phyloP scores from a whole-genome alignment of 495 filamentous ascomycete species.

The Bombardia bombarda region DNA sequence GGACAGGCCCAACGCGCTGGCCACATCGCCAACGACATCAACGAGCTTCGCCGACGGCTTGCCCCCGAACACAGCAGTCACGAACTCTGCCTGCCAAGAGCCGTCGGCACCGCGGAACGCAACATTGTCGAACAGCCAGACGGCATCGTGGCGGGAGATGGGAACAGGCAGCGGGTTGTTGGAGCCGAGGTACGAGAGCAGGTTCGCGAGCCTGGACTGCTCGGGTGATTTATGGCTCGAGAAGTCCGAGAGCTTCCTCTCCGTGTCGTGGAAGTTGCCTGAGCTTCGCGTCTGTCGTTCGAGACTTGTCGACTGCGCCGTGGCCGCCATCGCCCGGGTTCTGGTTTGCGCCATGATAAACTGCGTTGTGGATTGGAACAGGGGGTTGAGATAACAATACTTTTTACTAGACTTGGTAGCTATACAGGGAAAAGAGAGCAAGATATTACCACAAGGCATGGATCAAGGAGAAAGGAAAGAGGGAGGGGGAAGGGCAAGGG shows the following conservation, averaged over 20 bases:
- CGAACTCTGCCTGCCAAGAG: constrained; percentile 71
- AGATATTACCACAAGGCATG: no score
- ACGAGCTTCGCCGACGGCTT: constrained; percentile 57
- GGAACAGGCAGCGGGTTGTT: constrained; percentile 35
- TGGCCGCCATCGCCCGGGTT: not conserved
- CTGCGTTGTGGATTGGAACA: no score
- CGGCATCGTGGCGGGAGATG: constrained; percentile 45
- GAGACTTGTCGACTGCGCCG: not conserved
- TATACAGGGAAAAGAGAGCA: no score
- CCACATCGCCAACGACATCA: constrained; percentile 60
- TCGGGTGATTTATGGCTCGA: not conserved
- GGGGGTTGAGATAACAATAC: no score
- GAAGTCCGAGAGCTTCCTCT: not conserved
- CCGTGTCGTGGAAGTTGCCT: not conserved
- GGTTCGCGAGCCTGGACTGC: not conserved
- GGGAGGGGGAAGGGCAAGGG: no score
- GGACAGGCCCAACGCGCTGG: constrained; percentile 61
- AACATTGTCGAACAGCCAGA: constrained; percentile 90
- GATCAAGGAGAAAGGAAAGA: no score
- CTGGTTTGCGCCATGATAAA: no score
- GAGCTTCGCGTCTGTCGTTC: not conserved
- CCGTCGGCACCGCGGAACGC: constrained; percentile 52
- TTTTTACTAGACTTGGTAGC: no score
- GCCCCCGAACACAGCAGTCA: constrained; percentile 70
- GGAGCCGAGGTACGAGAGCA: constrained; percentile 39